These are phyloP conservation scores for Hypoxylon trugodes DNA, from an alignment of 495 filamentous ascomycete genomes.

Conservation along the genomic window DNA sequence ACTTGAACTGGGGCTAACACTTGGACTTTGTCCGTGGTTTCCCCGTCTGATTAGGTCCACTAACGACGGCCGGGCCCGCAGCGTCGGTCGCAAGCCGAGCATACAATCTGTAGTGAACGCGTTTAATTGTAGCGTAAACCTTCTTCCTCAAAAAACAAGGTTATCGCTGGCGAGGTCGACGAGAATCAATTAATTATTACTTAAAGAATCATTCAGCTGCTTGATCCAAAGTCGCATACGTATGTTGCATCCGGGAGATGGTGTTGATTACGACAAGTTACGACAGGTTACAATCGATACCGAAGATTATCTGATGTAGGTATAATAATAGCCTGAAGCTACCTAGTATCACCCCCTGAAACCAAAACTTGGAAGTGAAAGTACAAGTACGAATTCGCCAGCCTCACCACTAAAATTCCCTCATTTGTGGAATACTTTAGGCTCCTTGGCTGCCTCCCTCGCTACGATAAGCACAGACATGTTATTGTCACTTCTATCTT, in stretches of 20 bases:
- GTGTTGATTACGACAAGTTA: conserved; percentile 12
- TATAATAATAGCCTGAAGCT: conserved; percentile 2
- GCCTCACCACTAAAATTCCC: conserved; percentile 6
- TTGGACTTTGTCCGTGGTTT: conserved; percentile 43
- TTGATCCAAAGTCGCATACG: conserved; percentile 5
- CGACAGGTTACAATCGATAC: conserved; percentile 14
- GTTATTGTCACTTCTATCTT: neutral
- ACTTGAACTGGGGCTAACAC: conserved; percentile 44
- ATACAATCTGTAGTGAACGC: conserved; percentile 47
- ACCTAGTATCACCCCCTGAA: too few relatives aligned
- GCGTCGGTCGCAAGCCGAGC: conserved; percentile 69
- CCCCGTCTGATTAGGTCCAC: conserved; percentile 71
- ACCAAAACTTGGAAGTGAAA: too few relatives aligned
- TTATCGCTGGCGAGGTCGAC: conserved; percentile 6
- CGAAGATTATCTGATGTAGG: conserved; percentile 9
- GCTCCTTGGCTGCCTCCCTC: neutral
- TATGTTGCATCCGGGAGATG: conserved; percentile 35
- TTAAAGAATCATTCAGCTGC: conserved; percentile 1
- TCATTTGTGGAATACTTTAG: conserved; percentile 8
- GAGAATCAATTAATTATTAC: neutral
- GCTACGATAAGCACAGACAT: neutral
- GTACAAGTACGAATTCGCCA: neutral
- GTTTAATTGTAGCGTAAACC: conserved; percentile 4
- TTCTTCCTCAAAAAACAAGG: conserved; percentile 6
- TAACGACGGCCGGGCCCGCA: conserved; percentile 76